Evolutionary conservation across 768 basidiomycete species (phyloP).

Genomic region (Crepidotus variabilis): DNA sequence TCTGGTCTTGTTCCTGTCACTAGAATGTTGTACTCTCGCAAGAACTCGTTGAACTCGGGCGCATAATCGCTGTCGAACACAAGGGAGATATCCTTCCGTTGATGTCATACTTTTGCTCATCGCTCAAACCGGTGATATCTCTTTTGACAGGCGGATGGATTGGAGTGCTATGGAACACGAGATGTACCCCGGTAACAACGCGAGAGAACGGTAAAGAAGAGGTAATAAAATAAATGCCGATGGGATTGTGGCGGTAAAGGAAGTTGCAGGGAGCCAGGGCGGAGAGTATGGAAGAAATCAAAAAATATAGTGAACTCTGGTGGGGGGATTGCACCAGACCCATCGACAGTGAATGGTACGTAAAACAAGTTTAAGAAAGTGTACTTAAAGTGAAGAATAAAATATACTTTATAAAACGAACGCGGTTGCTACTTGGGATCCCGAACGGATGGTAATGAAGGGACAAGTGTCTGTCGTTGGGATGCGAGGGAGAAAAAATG

Average conservation of each 20-base stretch:
- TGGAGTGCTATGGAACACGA: constrained; percentile 19
- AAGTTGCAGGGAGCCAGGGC: constrained; percentile 5
- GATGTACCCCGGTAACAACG: constrained; percentile 24
- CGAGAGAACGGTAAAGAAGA: constrained; percentile 17
- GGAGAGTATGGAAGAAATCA: constrained; percentile 20
- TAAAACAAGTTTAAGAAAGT: constrained; percentile 32
- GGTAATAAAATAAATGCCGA: constrained; percentile 16
- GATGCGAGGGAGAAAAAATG: constrained; percentile 33
- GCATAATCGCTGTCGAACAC: neutral
- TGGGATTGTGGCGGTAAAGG: constrained; percentile 11
- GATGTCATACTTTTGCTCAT: neutral
- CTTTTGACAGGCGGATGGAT: constrained; percentile 12
- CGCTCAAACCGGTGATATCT: neutral
- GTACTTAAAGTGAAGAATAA: constrained; percentile 85
- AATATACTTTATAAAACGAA: constrained; percentile 62
- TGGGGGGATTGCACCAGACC: constrained; percentile 24
- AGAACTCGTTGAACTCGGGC: neutral
- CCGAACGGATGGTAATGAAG: constrained; percentile 1
- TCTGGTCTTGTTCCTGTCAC: neutral
- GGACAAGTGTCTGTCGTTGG: constrained; percentile 48
- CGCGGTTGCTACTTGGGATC: constrained; percentile 33
- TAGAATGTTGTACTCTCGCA: neutral
- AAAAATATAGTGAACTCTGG: constrained; percentile 29
- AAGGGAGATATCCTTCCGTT: neutral
- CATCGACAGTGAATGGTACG: constrained; percentile 32